Evolutionary conservation across 495 filamentous ascomycete genomes (phyloP).

Genomic region (Hyaloscypha bicolor): DNA sequence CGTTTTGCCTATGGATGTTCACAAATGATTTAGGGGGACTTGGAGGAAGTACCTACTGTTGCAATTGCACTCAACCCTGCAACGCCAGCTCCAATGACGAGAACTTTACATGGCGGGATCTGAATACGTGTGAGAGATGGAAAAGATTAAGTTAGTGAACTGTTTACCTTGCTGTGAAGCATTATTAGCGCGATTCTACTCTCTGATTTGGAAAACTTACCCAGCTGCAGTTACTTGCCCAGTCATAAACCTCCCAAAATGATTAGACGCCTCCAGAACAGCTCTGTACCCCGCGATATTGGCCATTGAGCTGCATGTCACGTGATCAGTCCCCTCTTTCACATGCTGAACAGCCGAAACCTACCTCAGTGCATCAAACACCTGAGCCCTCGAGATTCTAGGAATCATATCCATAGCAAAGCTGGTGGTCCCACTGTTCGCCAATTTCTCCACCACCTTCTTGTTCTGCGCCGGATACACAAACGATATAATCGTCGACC

Average conservation of each 20-base stretch:
- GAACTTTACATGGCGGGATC: slow-evolving; percentile 79
- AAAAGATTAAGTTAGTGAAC: not conserved
- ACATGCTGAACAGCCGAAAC: slow-evolving; percentile 3
- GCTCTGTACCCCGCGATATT: slow-evolving; percentile 89
- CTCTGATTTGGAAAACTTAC: slow-evolving; percentile 26
- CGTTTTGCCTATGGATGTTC: slow-evolving; percentile 54
- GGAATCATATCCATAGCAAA: slow-evolving; percentile 89
- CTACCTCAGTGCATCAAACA: slow-evolving; percentile 71
- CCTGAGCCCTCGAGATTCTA: slow-evolving; percentile 78
- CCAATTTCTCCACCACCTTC: slow-evolving; percentile 65
- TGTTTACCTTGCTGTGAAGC: slow-evolving; percentile 30
- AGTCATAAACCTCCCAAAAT: slow-evolving; percentile 79
- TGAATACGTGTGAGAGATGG: slow-evolving; percentile 38
- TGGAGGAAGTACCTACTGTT: slow-evolving; percentile 41
- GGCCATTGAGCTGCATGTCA: slow-evolving; percentile 66
- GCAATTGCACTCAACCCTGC: slow-evolving; percentile 81
- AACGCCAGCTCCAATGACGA: slow-evolving; percentile 83
- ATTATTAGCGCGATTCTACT: slow-evolving; percentile 29
- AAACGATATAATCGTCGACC: slow-evolving; percentile 72
- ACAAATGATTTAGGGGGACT: not conserved
- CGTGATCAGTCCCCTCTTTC: slow-evolving; percentile 12
- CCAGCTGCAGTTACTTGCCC: slow-evolving; percentile 84
- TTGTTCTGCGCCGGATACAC: slow-evolving; percentile 75
- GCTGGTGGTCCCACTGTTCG: slow-evolving; percentile 60
- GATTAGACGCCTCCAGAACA: slow-evolving; percentile 78